A percentile compares a stretch with the other conserved stretches of the same genome.
Evolutionary conservation across 129 eudicot species (phyloP).

Genomic region (Flaveria robusta): DNA sequence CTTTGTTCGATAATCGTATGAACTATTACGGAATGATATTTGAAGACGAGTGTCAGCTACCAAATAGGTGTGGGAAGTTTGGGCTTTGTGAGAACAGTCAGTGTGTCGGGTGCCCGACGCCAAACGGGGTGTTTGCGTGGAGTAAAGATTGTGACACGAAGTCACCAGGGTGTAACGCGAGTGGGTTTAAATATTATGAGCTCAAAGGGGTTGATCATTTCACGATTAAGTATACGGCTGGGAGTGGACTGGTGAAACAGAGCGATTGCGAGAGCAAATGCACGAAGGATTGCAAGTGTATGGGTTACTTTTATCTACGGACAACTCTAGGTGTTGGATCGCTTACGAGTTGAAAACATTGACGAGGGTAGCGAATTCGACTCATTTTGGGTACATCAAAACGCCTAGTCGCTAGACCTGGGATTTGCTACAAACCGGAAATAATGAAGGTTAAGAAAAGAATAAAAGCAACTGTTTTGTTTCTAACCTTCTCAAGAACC

Average conservation of each 20-base stretch:
- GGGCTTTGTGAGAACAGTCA: slow-evolving; percentile 44
- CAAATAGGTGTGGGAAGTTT: slow-evolving; percentile 26
- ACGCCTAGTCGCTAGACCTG: neutral
- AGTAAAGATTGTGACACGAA: slow-evolving; percentile 28
- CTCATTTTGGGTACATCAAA: slow-evolving; percentile 45
- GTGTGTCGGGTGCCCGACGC: slow-evolving; percentile 26
- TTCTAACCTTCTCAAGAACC: too few species aligned
- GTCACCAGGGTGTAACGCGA: slow-evolving; percentile 4
- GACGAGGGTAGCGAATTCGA: slow-evolving; percentile 30
- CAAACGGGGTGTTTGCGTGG: slow-evolving; percentile 16
- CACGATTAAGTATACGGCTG: slow-evolving; percentile 34
- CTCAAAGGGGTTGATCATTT: slow-evolving; percentile 49
- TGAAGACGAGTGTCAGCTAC: slow-evolving; percentile 29
- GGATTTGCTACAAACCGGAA: neutral
- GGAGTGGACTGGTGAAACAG: slow-evolving; percentile 31
- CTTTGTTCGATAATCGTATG: neutral
- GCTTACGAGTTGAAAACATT: slow-evolving; percentile 51
- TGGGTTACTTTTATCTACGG: slow-evolving; percentile 47
- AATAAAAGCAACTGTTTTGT: too few species aligned
- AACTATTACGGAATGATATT: neutral
- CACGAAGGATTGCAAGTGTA: slow-evolving; percentile 48
- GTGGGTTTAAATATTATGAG: slow-evolving; percentile 27
- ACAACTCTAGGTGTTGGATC: slow-evolving; percentile 55
- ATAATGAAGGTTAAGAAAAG: too few species aligned
- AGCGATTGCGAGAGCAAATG: slow-evolving; percentile 42